Percentiles rank a stretch among this genome's conserved stretches.
These are phyloP conservation scores for Candida tallmaniae DNA, from an alignment of 805 yeast genomes.

Conservation along the genomic window DNA sequence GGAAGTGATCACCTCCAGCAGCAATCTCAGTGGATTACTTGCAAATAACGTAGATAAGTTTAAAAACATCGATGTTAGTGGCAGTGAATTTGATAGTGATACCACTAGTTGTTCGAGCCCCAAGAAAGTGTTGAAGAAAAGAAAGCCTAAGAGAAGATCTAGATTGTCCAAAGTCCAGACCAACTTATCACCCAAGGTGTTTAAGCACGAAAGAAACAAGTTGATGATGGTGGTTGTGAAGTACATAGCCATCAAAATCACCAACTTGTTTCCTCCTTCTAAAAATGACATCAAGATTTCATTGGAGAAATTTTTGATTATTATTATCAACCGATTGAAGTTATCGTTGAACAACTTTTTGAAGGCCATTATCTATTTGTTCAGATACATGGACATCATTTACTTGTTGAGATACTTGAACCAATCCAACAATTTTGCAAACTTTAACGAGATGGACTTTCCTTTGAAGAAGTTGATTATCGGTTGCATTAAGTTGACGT, in stretches of 20 bases:
- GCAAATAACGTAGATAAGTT: background rate
- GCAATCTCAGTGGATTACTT: background rate
- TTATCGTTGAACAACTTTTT: slow-evolving; percentile 32
- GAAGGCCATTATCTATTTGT: slow-evolving; percentile 38
- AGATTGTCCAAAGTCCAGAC: slow-evolving; percentile 1
- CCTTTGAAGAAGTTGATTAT: slow-evolving; percentile 36
- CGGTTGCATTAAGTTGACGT: slow-evolving; percentile 38
- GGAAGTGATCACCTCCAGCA: background rate
- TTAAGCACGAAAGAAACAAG: slow-evolving; percentile 29
- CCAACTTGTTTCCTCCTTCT: slow-evolving; percentile 41
- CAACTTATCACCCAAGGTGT: slow-evolving; percentile 16
- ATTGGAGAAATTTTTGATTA: slow-evolving; percentile 35
- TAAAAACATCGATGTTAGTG: background rate
- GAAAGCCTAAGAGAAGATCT: slow-evolving; percentile 2
- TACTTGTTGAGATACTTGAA: slow-evolving; percentile 41
- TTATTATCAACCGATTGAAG: slow-evolving; percentile 34
- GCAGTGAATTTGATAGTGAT: slow-evolving; percentile 1
- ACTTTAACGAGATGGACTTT: slow-evolving; percentile 41
- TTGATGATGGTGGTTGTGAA: slow-evolving; percentile 40
- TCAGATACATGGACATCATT: slow-evolving; percentile 44
- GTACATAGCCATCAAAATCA: slow-evolving; percentile 39
- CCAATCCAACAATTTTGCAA: slow-evolving; percentile 41
- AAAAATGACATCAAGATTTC: slow-evolving; percentile 27
- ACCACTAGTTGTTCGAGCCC: background rate
- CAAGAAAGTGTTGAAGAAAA: background rate